Evolutionary conservation across 2,329 filamentous ascomycete species (phyloP).

Genomic region (Parastagonospora nodorum): DNA sequence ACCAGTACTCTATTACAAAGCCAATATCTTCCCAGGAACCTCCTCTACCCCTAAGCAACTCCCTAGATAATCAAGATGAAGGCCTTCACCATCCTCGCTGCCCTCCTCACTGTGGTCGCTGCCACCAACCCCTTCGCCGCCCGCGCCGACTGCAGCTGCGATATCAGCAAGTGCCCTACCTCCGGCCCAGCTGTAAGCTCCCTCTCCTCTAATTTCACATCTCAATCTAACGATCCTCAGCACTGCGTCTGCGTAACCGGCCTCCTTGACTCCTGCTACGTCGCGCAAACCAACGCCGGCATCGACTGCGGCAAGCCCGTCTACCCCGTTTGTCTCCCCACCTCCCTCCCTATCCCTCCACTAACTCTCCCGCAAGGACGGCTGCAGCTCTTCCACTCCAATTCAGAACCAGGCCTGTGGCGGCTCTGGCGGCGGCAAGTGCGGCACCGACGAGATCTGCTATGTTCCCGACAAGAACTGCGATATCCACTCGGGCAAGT

Average conservation of each 20-base stretch:
- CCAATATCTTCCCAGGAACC: background rate
- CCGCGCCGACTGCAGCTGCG: conserved; percentile 6
- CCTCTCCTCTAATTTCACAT: background rate
- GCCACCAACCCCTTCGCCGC: conserved; percentile 7
- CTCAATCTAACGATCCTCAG: background rate
- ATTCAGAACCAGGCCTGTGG: conserved; percentile 9
- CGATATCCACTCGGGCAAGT: conserved; percentile 5
- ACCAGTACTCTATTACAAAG: background rate
- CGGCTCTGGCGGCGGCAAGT: conserved; percentile 2
- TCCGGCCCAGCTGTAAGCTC: background rate
- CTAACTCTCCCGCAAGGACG: background rate
- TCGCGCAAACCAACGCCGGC: conserved; percentile 10
- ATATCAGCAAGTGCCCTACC: conserved; percentile 8
- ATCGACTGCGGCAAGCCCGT: conserved; percentile 11
- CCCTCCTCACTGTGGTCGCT: conserved; percentile 5
- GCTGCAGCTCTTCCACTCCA: conserved; percentile 4
- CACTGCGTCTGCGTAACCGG: conserved; percentile 7
- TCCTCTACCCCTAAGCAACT: background rate
- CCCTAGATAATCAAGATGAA: conserved; percentile 7
- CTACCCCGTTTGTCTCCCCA: conserved; percentile 1
- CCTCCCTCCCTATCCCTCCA: background rate
- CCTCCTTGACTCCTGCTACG: conserved; percentile 11
- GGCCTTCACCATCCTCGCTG: conserved; percentile 6
- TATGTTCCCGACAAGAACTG: conserved; percentile 9
- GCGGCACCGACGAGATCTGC: conserved; percentile 10